These are phyloP conservation scores for Talinum fruticosum DNA, from an alignment of 148 eudicot species.

Conservation along the genomic window DNA sequence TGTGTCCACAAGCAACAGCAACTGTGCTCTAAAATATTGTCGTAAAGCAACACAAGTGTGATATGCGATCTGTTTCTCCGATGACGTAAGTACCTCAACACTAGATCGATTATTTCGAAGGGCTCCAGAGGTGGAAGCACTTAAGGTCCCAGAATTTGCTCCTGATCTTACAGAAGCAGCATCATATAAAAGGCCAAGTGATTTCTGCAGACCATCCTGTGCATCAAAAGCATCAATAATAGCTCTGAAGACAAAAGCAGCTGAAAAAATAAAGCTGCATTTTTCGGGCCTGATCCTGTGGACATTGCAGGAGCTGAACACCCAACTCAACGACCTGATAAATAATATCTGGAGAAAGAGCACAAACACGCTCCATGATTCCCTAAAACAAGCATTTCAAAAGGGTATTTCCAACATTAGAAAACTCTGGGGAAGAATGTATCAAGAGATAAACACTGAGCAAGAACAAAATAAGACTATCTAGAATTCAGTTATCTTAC, in stretches of 20 bases:
- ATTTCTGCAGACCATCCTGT: slow-evolving; percentile 80
- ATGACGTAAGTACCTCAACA: slow-evolving; percentile 80
- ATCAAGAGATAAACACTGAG: not conserved
- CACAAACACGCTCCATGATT: slow-evolving; percentile 92
- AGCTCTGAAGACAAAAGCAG: slow-evolving; percentile 91
- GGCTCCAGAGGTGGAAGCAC: slow-evolving; percentile 47
- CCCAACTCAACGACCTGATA: slow-evolving; percentile 74
- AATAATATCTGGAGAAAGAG: slow-evolving; percentile 73
- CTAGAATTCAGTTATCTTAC: slow-evolving; percentile 30
- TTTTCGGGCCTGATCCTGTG: slow-evolving; percentile 87
- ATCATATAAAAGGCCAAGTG: slow-evolving; percentile 55
- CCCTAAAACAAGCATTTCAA: slow-evolving; percentile 56
- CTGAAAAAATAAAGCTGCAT: slow-evolving; percentile 88
- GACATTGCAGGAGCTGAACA: slow-evolving; percentile 84
- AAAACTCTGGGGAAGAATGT: not conserved
- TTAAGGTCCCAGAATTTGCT: slow-evolving; percentile 58
- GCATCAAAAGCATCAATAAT: slow-evolving; percentile 84
- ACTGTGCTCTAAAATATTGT: slow-evolving; percentile 92
- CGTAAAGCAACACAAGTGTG: slow-evolving; percentile 89
- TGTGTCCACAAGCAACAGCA: slow-evolving; percentile 78
- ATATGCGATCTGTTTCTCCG: slow-evolving; percentile 91
- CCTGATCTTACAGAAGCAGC: slow-evolving; percentile 92
- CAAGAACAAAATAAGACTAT: not conserved
- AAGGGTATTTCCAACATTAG: not conserved
- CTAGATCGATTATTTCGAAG: slow-evolving; percentile 71